These are phyloP conservation scores for Lathyrus aphaca DNA, from an alignment of 306 rosid species.

Conservation along the genomic window DNA sequence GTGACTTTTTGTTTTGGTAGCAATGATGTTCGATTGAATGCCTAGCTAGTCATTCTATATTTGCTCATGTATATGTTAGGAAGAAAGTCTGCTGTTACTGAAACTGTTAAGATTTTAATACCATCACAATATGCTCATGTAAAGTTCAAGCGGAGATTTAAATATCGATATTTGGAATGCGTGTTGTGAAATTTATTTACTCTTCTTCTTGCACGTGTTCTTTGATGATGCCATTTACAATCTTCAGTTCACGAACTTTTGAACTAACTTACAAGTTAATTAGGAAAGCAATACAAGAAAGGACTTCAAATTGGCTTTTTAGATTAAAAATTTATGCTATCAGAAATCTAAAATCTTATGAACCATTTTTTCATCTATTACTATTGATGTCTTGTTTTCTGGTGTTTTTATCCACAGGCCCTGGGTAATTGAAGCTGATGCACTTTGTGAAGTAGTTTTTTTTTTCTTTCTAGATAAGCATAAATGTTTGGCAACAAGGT, in stretches of 20 bases:
- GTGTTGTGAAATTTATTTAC: conserved; percentile 17
- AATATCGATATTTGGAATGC: conserved; percentile 18
- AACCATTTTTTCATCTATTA: conserved; percentile 9
- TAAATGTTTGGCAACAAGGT: conserved; percentile 62
- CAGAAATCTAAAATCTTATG: conserved; percentile 5
- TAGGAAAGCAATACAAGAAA: background rate
- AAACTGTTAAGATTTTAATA: conserved; percentile 22
- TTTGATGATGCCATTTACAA: background rate
- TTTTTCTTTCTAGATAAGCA: conserved; percentile 30
- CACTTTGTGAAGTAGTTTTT: conserved; percentile 27
- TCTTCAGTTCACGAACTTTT: conserved; percentile 1
- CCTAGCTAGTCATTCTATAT: conserved; percentile 6
- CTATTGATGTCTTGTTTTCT: background rate
- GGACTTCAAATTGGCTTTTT: conserved; percentile 4
- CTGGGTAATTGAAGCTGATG: conserved; percentile 9
- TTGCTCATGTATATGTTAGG: background rate
- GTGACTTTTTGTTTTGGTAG: conserved; percentile 9
- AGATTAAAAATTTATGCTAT: conserved; percentile 22
- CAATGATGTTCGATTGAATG: conserved; percentile 14
- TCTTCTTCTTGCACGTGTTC: conserved; percentile 15
- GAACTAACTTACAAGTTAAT: conserved; percentile 26
- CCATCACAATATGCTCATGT: background rate
- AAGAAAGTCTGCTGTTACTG: background rate
- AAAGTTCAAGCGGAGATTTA: conserved; percentile 23
- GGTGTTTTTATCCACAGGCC: background rate